Conservation (phyloP, 495 filamentous ascomycete species). For the Xylaria grammica region DNA sequence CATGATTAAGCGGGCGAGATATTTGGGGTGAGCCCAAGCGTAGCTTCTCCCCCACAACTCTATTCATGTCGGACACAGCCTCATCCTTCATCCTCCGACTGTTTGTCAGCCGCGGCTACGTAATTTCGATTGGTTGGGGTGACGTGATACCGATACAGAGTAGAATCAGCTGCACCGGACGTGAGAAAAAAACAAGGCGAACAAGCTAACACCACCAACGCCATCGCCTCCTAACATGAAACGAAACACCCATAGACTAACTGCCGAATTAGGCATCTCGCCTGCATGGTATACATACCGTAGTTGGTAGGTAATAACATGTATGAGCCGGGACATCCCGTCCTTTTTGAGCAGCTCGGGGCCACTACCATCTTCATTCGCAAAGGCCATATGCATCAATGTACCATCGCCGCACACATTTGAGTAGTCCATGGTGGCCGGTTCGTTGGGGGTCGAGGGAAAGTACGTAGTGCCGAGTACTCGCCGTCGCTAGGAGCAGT, state of each 20-base stretch:
- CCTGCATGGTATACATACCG: neutral
- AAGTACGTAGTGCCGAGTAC: no score
- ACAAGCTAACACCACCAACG: no score
- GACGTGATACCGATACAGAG: neutral
- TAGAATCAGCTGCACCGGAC: neutral
- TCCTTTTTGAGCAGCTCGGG: neutral
- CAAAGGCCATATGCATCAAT: neutral
- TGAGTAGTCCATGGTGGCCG: no score
- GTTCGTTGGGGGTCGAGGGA: no score
- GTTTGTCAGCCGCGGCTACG: neutral
- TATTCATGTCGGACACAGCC: constrained; percentile 6
- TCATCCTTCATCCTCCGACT: constrained; percentile 14
- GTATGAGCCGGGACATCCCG: neutral
- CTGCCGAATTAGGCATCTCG: constrained; percentile 10
- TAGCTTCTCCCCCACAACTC: neutral
- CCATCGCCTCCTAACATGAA: constrained; percentile 8
- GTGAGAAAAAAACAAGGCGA: neutral
- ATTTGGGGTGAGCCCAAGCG: constrained; percentile 18
- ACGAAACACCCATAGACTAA: constrained; percentile 1
- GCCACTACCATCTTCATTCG: neutral
- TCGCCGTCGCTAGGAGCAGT: no score
- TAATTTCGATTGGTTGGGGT: neutral
- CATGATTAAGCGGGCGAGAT: neutral
- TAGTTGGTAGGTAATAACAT: neutral
- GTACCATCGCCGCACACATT: no score